phyloP scores from a whole-genome alignment of 805 yeast species.

The Wickerhamomyces subpelliculosus region DNA sequence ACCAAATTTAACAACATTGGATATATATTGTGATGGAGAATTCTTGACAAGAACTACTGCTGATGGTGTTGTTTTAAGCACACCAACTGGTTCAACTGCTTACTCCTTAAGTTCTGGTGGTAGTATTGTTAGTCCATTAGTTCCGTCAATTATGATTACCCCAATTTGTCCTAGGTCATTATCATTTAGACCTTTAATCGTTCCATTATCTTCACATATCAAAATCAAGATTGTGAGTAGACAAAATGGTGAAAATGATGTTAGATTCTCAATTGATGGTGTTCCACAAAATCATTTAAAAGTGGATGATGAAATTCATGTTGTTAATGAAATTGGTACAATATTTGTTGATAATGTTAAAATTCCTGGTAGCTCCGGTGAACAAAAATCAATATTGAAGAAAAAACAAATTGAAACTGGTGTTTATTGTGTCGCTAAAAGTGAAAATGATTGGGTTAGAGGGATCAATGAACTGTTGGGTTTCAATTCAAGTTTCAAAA shows the following conservation, averaged over 20 bases:
- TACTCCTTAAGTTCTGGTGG: conserved; percentile 89
- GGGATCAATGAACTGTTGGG: conserved; percentile 86
- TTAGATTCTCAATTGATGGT: conserved; percentile 78
- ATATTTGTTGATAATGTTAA: conserved; percentile 45
- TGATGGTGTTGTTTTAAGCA: conserved; percentile 78
- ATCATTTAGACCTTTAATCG: conserved; percentile 80
- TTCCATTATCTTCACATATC: conserved; percentile 75
- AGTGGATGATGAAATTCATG: conserved; percentile 76
- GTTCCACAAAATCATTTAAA: conserved; percentile 60
- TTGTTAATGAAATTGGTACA: conserved; percentile 58
- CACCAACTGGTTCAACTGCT: conserved; percentile 96
- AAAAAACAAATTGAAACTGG: conserved; percentile 37
- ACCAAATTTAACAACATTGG: conserved; percentile 79
- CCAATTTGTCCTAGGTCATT: conserved; percentile 91
- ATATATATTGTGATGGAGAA: conserved; percentile 74
- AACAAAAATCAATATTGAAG: conserved; percentile 11
- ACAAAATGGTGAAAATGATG: conserved; percentile 33
- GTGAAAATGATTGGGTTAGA: conserved; percentile 85
- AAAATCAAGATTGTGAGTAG: conserved; percentile 52
- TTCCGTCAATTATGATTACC: conserved; percentile 73
- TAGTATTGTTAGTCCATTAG: conserved; percentile 83
- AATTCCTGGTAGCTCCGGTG: conserved; percentile 30
- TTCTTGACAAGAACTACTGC: conserved; percentile 86
- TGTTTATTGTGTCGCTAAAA: conserved; percentile 80
- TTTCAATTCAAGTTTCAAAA: conserved; percentile 77